Percentiles rank a stretch among this genome's conserved stretches.
Evolutionary conservation across 768 basidiomycete species (phyloP).

Genomic region (Tricholoma saponaceum): DNA sequence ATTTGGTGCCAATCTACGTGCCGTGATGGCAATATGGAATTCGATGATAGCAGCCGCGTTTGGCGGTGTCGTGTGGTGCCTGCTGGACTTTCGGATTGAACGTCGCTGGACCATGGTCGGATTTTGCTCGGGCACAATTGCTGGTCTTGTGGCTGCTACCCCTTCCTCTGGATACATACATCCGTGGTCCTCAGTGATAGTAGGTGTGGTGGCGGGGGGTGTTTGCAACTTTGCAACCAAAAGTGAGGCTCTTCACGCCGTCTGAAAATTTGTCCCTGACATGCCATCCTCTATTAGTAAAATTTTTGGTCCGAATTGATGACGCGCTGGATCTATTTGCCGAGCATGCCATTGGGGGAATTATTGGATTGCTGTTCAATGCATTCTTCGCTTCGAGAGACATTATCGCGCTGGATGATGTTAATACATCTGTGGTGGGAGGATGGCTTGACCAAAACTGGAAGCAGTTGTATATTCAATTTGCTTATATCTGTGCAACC

Average conservation of each 20-base stretch:
- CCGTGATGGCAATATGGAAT: slow-evolving; percentile 83
- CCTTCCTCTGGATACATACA: slow-evolving; percentile 82
- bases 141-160: slow-evolving; percentile 85
- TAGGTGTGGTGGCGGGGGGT: slow-evolving; percentile 69
- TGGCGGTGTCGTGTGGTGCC: slow-evolving; percentile 80
- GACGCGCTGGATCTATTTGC: slow-evolving; percentile 93
- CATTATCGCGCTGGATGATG: slow-evolving; percentile 66
- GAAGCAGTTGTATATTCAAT: slow-evolving; percentile 77
- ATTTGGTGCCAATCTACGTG: slow-evolving; percentile 84
- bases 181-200: slow-evolving; percentile 71
- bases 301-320: slow-evolving; percentile 68
- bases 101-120: slow-evolving; percentile 87
- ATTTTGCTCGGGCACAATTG: slow-evolving; percentile 90
- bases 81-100: slow-evolving; percentile 76
- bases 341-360: slow-evolving; percentile 84
- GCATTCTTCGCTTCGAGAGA: slow-evolving; percentile 68
- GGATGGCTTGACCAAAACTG: slow-evolving; percentile 77
- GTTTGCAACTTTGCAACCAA: slow-evolving; percentile 85
- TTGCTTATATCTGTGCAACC: slow-evolving; percentile 58
- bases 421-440: slow-evolving; percentile 47
- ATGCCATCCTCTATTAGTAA: slow-evolving; percentile 40
- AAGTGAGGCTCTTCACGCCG: slow-evolving; percentile 35
- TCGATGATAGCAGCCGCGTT: slow-evolving; percentile 83
- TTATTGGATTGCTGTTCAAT: slow-evolving; percentile 69
- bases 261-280: not conserved